Conservation (phyloP, 2,329 filamentous ascomycete species). For the Teratosphaeria zuluensis region DNA sequence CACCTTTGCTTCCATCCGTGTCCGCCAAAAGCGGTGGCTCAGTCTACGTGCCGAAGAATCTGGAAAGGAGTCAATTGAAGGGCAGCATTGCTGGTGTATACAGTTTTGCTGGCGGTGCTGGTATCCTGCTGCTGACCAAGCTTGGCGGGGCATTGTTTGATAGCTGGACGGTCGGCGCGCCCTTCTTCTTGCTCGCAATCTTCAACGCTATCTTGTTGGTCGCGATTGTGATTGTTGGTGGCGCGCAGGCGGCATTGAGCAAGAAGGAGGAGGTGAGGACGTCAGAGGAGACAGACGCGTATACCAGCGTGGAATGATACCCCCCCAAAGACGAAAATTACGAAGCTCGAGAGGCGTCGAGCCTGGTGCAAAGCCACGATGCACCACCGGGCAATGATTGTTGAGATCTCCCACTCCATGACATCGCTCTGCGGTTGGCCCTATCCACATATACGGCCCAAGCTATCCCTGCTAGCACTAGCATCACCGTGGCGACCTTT, state of each 20-base stretch:
- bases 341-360: neutral
- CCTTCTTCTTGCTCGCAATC: conserved; percentile 86
- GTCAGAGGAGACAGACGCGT: neutral
- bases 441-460: too few species aligned
- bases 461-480: too few species aligned
- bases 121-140: conserved; percentile 86
- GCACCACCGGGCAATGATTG: too few species aligned
- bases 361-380: neutral
- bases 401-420: too few species aligned
- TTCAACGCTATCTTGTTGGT: conserved; percentile 71
- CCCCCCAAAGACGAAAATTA: neutral
- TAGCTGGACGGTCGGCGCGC: conserved; percentile 58
- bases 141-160: conserved; percentile 83
- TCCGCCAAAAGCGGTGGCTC: neutral
- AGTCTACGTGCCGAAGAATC: neutral
- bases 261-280: neutral
- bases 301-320: neutral
- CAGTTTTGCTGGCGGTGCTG: conserved; percentile 78
- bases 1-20: conserved; percentile 15
- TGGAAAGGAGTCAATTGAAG: conserved; percentile 51
- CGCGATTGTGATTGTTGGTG: conserved; percentile 17
- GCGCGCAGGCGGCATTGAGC: neutral
- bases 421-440: too few species aligned
- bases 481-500: too few species aligned
- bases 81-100: conserved; percentile 93